These are phyloP conservation scores for Saccharomycopsis hybrid DNA, from an alignment of 1,139 yeast genomes.

Conservation along the genomic window DNA sequence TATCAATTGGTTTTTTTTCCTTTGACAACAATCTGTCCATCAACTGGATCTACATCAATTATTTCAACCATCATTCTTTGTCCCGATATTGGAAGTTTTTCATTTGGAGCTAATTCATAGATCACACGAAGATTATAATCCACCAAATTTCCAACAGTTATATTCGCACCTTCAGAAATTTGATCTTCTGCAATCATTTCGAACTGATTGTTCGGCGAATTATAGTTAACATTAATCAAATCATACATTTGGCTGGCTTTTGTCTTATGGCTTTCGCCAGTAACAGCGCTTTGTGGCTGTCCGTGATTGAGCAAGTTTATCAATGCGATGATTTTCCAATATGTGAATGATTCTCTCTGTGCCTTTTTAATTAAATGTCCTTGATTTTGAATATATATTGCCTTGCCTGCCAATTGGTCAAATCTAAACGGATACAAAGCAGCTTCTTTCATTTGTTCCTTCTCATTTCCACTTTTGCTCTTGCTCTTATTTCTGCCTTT, in stretches of 20 bases:
- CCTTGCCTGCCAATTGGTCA: conserved; percentile 24
- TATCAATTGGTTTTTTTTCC: no score
- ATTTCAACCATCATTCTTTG: no score
- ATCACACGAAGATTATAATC: no score
- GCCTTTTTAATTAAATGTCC: conserved; percentile 23
- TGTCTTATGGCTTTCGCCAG: background rate
- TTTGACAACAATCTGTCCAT: no score
- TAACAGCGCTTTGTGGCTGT: background rate
- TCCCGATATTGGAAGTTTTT: no score
- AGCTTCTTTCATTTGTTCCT: no score
- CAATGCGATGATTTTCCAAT: conserved; percentile 18
- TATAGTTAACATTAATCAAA: conserved; percentile 23
- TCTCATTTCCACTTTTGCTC: no score
- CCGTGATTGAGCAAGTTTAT: background rate
- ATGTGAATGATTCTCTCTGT: conserved; percentile 23
- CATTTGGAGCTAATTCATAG: no score
- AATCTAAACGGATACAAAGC: conserved; percentile 14
- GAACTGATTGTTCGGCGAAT: conserved; percentile 33
- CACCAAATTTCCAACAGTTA: no score
- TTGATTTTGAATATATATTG: conserved; percentile 25
- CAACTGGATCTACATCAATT: no score
- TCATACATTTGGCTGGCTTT: background rate
- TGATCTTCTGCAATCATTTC: no score
- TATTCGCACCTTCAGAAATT: no score
- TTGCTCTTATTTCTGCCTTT: background rate